A percentile compares a stretch with the other conserved stretches of the same genome.
Evolutionary conservation across 768 basidiomycete genomes (phyloP).

Genomic region (Suillus occidentalis): DNA sequence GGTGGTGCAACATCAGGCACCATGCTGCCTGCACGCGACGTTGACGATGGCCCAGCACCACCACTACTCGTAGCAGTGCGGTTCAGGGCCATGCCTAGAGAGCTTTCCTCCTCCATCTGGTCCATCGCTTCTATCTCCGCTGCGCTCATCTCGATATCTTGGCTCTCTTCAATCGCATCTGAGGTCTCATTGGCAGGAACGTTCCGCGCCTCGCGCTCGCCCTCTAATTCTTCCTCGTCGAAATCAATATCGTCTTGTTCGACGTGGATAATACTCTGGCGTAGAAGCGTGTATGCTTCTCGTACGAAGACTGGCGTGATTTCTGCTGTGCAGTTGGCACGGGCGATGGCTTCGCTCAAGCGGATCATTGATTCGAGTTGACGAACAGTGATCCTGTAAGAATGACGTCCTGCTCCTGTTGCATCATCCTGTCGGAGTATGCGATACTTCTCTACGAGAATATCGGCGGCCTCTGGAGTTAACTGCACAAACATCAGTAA

Average conservation of each 20-base stretch:
- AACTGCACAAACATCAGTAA: conserved; percentile 51
- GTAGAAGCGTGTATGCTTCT: conserved; percentile 90
- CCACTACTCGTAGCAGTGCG: conserved; percentile 38
- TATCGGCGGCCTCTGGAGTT: conserved; percentile 87
- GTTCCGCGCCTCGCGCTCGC: conserved; percentile 43
- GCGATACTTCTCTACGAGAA: conserved; percentile 95
- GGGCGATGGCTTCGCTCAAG: conserved; percentile 93
- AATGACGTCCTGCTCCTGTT: conserved; percentile 83
- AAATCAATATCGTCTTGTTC: conserved; percentile 99
- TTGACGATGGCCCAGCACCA: conserved; percentile 33
- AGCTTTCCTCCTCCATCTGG: conserved; percentile 49
- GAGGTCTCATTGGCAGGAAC: conserved; percentile 34
- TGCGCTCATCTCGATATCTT: conserved; percentile 64
- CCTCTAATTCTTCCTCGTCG: conserved; percentile 83
- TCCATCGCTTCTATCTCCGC: conserved; percentile 57
- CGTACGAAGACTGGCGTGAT: conserved; percentile 93
- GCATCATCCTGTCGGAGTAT: conserved; percentile 91
- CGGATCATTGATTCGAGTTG: conserved; percentile 99
- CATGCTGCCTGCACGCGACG: conserved; percentile 28
- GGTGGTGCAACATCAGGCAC: conserved; percentile 32
- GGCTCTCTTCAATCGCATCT: conserved; percentile 49
- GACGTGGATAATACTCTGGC: conserved; percentile 98
- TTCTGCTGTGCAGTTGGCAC: conserved; percentile 96
- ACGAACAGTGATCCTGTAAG: conserved; percentile 96
- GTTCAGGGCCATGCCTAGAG: conserved; percentile 38